Conservation (phyloP, 176 grass and related monocot genomes). For the Dendrocalamus sinicus region DNA sequence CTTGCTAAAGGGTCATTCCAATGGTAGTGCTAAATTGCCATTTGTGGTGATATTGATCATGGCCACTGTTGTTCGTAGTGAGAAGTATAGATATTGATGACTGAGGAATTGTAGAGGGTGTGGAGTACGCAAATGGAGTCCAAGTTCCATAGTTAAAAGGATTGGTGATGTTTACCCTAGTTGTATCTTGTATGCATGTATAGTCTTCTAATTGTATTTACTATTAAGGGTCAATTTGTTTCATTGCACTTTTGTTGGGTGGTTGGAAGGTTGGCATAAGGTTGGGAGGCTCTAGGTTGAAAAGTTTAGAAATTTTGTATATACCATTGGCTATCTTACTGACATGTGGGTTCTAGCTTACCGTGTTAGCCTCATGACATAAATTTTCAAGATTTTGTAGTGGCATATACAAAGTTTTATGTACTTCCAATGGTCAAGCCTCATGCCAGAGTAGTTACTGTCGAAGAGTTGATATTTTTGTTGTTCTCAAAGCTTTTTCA, state of each 20-base stretch:
- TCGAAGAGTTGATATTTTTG: slow-evolving; percentile 3
- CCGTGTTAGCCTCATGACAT: not conserved
- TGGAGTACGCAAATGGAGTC: not conserved
- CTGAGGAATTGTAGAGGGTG: not conserved
- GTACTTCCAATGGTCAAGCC: not conserved
- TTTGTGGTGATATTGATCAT: not conserved
- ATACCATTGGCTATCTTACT: not conserved
- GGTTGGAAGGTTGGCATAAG: slow-evolving; percentile 5
- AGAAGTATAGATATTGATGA: slow-evolving; percentile 10
- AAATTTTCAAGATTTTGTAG: not conserved
- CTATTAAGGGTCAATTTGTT: not conserved
- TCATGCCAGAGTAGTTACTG: slow-evolving; percentile 25
- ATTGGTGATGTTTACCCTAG: not conserved
- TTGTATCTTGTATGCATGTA: not conserved
- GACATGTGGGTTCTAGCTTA: not conserved
- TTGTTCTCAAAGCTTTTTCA: slow-evolving; percentile 21
- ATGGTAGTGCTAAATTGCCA: not conserved
- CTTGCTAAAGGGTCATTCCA: not conserved
- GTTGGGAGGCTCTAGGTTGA: not conserved
- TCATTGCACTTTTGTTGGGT: not conserved
- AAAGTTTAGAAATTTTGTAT: not conserved
- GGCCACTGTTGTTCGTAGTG: not conserved
- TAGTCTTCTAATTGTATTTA: slow-evolving; percentile 20
- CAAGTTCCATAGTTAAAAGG: not conserved
- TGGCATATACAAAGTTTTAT: not conserved